Evolutionary conservation across 1,284 basidiomycete species (phyloP).

Genomic region (Cryptococcus maquisensis): DNA sequence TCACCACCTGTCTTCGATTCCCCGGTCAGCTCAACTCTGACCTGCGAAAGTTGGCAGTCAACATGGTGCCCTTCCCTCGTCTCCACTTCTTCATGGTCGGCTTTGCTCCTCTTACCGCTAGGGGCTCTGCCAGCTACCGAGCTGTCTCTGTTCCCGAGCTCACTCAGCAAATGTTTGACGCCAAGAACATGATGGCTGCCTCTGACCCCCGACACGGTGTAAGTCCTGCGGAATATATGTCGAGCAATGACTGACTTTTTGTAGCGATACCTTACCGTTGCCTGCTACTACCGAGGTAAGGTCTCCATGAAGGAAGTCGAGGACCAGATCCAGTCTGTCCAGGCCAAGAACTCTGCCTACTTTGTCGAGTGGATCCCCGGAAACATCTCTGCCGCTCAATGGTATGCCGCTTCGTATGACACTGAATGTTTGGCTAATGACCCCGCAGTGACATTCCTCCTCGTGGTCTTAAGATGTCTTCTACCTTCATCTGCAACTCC

Average conservation of each 20-base stretch:
- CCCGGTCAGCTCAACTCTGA: conserved; percentile 99
- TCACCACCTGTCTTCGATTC: conserved; percentile 58
- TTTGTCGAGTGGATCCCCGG: conserved; percentile 99
- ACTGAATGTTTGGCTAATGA: not conserved
- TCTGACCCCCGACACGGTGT: conserved; percentile 82
- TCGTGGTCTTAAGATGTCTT: conserved; percentile 88
- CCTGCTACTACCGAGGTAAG: conserved; percentile 97
- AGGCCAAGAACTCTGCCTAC: conserved; percentile 95
- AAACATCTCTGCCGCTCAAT: conserved; percentile 91
- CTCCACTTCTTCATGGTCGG: conserved; percentile 99
- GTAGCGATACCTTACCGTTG: conserved; percentile 61
- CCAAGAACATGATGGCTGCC: conserved; percentile 95
- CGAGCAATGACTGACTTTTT: conserved; percentile 6
- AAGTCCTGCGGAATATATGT: conserved; percentile 19
- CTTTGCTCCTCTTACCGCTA: conserved; percentile 89
- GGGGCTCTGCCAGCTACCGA: conserved; percentile 88
- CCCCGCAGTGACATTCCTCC: conserved; percentile 79
- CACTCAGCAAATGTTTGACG: conserved; percentile 97
- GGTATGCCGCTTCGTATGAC: conserved; percentile 22
- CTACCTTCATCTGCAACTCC: conserved; percentile 96
- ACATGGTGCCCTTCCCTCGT: conserved; percentile 99
- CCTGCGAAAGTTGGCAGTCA: conserved; percentile 92
- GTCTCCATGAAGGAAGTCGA: conserved; percentile 99
- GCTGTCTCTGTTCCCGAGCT: conserved; percentile 94
- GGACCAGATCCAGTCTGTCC: conserved; percentile 95